These are phyloP conservation scores for Piedraia hortae DNA, from an alignment of 2,329 filamentous ascomycete genomes.

Conservation along the genomic window DNA sequence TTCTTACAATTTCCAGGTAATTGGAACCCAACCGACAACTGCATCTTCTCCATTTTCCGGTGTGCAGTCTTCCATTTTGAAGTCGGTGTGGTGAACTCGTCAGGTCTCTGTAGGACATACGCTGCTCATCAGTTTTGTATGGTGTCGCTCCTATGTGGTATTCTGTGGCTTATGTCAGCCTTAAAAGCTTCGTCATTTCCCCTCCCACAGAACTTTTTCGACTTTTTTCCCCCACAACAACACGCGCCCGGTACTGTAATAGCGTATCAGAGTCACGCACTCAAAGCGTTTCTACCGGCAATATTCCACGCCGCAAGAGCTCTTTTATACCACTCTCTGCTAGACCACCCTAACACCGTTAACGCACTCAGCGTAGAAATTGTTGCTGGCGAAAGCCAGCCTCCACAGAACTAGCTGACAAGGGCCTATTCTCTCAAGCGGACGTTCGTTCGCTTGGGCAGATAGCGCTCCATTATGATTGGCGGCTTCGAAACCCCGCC, in stretches of 20 bases:
- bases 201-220: too few relatives aligned
- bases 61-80: too few relatives aligned
- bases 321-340: constrained; percentile 59
- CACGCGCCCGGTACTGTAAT: constrained; percentile 53
- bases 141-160: too few relatives aligned
- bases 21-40: too few relatives aligned
- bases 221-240: too few relatives aligned
- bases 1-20: too few relatives aligned
- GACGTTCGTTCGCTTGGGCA: constrained; percentile 81
- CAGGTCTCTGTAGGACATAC: too few relatives aligned
- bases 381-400: constrained; percentile 78
- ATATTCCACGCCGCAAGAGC: constrained; percentile 63
- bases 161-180: too few relatives aligned
- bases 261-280: constrained; percentile 62
- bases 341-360: constrained; percentile 78
- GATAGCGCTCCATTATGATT: constrained; percentile 58
- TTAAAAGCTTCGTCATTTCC: too few relatives aligned
- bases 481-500: constrained; percentile 41
- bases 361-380: constrained; percentile 18
- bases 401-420: constrained; percentile 28
- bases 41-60: too few relatives aligned
- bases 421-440: constrained; percentile 97
- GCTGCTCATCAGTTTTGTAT: too few relatives aligned
- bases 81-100: too few relatives aligned
- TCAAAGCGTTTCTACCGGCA: constrained; percentile 34